Conservation (phyloP, 345 rosid species). For the Brassica rapa region DNA sequence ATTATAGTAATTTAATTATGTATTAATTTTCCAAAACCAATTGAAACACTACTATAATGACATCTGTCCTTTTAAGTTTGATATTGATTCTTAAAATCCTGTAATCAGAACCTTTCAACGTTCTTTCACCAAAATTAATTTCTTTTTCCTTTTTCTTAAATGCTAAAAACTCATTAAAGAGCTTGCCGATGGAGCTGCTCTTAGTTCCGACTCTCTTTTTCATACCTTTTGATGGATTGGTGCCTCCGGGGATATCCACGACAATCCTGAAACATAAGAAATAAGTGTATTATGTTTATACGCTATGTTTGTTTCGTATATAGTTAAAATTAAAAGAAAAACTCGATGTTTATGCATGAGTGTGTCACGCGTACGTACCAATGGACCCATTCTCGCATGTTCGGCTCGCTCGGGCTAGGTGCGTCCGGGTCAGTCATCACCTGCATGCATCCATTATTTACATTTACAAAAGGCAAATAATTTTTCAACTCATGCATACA, state of each 20-base stretch:
- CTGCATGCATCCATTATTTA: slow-evolving; percentile 43
- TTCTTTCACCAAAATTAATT: too few species aligned
- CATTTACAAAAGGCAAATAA: not conserved
- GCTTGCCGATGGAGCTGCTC: slow-evolving; percentile 26
- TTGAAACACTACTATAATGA: too few species aligned
- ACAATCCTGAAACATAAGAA: slow-evolving; percentile 59
- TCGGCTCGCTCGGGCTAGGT: slow-evolving; percentile 91
- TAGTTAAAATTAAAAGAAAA: not conserved
- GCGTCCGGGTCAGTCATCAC: slow-evolving; percentile 96
- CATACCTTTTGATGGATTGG: slow-evolving; percentile 62
- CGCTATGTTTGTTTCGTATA: not conserved
- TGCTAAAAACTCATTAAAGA: too few species aligned
- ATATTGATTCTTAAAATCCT: too few species aligned
- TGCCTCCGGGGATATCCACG: slow-evolving; percentile 78
- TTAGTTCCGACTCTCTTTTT: not conserved
- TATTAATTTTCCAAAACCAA: too few species aligned
- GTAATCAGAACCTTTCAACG: too few species aligned
- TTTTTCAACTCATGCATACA: not conserved
- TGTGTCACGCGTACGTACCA: slow-evolving; percentile 50
- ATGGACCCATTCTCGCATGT: slow-evolving; percentile 85
- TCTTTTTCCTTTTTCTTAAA: too few species aligned
- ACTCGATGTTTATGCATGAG: not conserved
- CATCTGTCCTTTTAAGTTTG: too few species aligned
- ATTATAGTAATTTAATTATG: too few species aligned
- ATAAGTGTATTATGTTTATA: not conserved